Evolutionary conservation across 2,329 filamentous ascomycete genomes (phyloP).

Genomic region (Sporothrix humicola): DNA sequence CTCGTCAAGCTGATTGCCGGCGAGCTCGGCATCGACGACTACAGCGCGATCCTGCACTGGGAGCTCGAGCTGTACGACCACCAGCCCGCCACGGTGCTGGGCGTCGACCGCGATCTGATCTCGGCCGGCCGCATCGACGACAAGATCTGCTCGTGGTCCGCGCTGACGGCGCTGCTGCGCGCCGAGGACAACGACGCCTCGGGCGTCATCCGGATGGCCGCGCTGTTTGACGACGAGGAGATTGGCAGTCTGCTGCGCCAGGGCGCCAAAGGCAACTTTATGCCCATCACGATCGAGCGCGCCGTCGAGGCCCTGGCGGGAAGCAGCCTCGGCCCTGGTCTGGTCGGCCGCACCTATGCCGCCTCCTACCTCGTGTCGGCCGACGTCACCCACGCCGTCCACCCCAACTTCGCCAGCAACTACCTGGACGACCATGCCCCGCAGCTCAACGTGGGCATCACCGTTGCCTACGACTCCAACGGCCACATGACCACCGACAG

Average conservation of each 20-base stretch:
- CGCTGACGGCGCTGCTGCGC: conserved; percentile 80
- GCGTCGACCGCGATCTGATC: conserved; percentile 90
- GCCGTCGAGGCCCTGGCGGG: conserved; percentile 72
- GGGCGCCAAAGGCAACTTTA: conserved; percentile 87
- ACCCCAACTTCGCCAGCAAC: conserved; percentile 86
- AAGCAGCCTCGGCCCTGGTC: conserved; percentile 56
- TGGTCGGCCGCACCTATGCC: conserved; percentile 83
- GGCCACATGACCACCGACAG: conserved; percentile 96
- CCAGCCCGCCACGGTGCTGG: conserved; percentile 82
- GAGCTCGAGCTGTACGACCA: conserved; percentile 94
- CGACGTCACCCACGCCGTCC: conserved; percentile 91
- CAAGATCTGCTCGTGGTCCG: conserved; percentile 95
- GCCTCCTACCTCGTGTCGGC: conserved; percentile 91
- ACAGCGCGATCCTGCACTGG: conserved; percentile 86
- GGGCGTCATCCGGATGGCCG: conserved; percentile 83
- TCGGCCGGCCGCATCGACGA: conserved; percentile 95
- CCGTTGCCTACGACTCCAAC: conserved; percentile 81
- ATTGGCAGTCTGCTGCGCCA: conserved; percentile 91
- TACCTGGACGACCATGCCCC: conserved; percentile 89
- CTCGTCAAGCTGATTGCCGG: conserved; percentile 82
- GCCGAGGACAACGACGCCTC: conserved; percentile 62
- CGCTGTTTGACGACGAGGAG: conserved; percentile 97
- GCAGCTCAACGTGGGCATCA: conserved; percentile 84
- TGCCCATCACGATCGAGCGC: conserved; percentile 80
- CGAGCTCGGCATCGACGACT: conserved; percentile 75